These are phyloP conservation scores for Tetracladium marchalianum DNA, from an alignment of 495 filamentous ascomycete species.

Conservation along the genomic window DNA sequence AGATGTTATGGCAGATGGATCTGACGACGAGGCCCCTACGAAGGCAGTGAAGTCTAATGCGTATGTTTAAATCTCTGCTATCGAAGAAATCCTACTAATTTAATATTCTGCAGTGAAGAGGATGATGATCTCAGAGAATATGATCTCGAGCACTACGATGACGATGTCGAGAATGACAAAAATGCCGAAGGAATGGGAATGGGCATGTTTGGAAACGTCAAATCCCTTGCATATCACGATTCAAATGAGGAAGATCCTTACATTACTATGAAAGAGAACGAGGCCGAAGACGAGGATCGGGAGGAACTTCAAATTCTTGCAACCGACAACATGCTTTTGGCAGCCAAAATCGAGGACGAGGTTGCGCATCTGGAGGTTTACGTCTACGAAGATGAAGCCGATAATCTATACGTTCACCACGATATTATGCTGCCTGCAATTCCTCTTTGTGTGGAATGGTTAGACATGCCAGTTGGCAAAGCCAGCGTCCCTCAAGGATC, in stretches of 20 bases:
- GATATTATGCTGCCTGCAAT: constrained; percentile 99
- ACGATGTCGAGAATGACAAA: constrained; percentile 59
- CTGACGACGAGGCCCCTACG: constrained; percentile 10
- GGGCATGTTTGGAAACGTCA: constrained; percentile 92
- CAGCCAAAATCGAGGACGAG: constrained; percentile 92
- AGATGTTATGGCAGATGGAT: constrained; percentile 20
- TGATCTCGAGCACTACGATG: constrained; percentile 89
- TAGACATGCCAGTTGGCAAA: constrained; percentile 78
- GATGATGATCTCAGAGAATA: constrained; percentile 93
- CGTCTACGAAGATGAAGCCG: constrained; percentile 87
- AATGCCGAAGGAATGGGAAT: constrained; percentile 53
- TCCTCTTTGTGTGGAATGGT: constrained; percentile 90
- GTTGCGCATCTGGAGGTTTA: constrained; percentile 95
- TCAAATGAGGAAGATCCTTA: constrained; percentile 92
- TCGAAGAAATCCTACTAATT: background rate
- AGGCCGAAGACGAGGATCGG: constrained; percentile 77
- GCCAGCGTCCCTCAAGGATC: constrained; percentile 42
- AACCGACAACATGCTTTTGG: constrained; percentile 84
- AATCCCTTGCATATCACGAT: constrained; percentile 84
- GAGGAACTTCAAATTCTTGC: constrained; percentile 90
- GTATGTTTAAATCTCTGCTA: constrained; percentile 6
- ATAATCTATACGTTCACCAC: constrained; percentile 98
- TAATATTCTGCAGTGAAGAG: constrained; percentile 31
- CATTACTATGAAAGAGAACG: constrained; percentile 71
- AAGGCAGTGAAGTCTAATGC: constrained; percentile 15